phyloP scores from a whole-genome alignment of 441 rosid species.

The Croton setiger region DNA sequence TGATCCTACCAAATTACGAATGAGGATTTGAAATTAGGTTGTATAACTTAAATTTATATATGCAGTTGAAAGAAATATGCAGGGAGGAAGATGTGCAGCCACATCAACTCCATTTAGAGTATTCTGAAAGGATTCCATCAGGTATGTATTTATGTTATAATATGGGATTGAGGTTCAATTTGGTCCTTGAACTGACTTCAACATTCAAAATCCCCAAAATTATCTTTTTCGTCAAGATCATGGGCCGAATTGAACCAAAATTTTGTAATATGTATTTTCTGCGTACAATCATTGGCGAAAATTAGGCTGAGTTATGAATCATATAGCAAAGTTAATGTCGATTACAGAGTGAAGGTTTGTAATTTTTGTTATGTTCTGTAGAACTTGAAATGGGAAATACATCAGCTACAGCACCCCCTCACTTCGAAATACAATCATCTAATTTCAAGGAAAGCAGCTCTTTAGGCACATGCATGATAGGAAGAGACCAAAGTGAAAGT shows the following conservation, averaged over 20 bases:
- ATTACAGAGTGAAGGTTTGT: not conserved
- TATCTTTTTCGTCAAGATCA: too few relatives aligned
- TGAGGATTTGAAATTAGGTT: slow-evolving; percentile 4
- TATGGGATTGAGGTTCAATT: too few relatives aligned
- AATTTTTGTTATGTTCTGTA: not conserved
- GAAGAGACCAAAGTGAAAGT: slow-evolving; percentile 24
- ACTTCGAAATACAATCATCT: slow-evolving; percentile 25
- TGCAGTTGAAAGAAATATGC: slow-evolving; percentile 43
- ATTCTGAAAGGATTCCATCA: slow-evolving; percentile 31
- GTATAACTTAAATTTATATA: slow-evolving; percentile 15
- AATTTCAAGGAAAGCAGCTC: slow-evolving; percentile 22
- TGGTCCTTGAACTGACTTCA: too few relatives aligned
- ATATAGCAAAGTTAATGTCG: not conserved
- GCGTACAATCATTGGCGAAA: not conserved
- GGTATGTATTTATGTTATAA: slow-evolving; percentile 26
- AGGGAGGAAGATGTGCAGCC: slow-evolving; percentile 41
- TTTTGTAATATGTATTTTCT: not conserved
- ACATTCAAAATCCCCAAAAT: too few relatives aligned
- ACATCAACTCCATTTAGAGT: slow-evolving; percentile 36
- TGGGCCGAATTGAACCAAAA: too few relatives aligned
- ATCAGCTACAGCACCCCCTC: slow-evolving; percentile 17
- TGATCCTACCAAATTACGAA: not conserved
- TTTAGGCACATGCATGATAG: slow-evolving; percentile 21
- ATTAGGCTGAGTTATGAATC: not conserved
- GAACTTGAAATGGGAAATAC: slow-evolving; percentile 23